Percentiles rank a stretch among this genome's conserved stretches.
Evolutionary conservation across 2,329 filamentous ascomycete species (phyloP).

Genomic region (Pezicula rhizophila): DNA sequence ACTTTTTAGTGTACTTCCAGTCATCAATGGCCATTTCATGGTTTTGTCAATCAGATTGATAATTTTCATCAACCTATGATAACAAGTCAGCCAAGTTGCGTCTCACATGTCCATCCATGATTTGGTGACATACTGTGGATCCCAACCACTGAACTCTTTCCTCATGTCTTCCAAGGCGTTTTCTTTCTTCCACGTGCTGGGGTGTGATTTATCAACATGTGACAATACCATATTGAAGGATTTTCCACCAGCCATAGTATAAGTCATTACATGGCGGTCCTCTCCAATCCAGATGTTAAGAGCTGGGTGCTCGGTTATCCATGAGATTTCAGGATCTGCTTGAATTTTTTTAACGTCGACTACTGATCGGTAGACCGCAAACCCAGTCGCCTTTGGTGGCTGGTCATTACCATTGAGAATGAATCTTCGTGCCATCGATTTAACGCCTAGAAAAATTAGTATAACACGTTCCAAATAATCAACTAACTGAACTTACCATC

Average conservation of each 20-base stretch:
- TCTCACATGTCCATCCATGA: not conserved
- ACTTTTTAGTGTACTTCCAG: not conserved
- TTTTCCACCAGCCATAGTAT: constrained; percentile 34
- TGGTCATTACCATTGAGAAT: no score
- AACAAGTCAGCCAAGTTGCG: not conserved
- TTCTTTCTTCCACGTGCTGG: constrained; percentile 23
- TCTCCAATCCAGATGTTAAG: constrained; percentile 26
- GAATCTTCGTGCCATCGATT: no score
- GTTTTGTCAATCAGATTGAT: constrained; percentile 30
- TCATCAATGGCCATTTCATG: constrained; percentile 11
- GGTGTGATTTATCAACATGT: constrained; percentile 32
- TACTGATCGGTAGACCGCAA: no score
- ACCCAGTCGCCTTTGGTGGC: no score
- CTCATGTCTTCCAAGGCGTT: constrained; percentile 28
- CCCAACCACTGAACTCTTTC: constrained; percentile 28
- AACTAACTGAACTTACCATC: no score
- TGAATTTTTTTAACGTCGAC: no score
- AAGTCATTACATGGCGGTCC: constrained; percentile 39
- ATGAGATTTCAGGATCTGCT: no score
- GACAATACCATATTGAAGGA: constrained; percentile 42
- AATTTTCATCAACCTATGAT: constrained; percentile 27
- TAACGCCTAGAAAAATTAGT: no score
- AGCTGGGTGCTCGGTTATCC: no score
- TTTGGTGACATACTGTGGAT: constrained; percentile 19
- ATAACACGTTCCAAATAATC: no score